Evolutionary conservation across 73 alveolate species (phyloP).

Genomic region (Paramecium sonneborni): DNA sequence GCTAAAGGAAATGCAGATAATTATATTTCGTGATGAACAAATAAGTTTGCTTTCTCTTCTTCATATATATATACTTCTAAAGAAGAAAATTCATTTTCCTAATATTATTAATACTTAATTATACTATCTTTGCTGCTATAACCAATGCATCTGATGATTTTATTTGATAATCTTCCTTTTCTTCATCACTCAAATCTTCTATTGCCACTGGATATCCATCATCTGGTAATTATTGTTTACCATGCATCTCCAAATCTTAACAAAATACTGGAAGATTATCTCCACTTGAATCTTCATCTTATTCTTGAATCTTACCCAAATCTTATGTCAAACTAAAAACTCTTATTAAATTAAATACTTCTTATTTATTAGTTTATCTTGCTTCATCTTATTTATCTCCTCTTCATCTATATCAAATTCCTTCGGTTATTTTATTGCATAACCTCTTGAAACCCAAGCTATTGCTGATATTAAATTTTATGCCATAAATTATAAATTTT

Average conservation of each 20-base stretch:
- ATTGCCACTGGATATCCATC: constrained; percentile 68
- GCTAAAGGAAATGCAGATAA: constrained; percentile 94
- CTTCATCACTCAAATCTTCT: constrained; percentile 83
- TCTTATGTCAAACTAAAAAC: constrained; percentile 49
- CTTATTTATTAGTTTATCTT: constrained; percentile 52
- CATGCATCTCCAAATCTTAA: constrained; percentile 56
- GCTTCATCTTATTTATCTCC: constrained; percentile 54
- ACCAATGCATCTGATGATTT: constrained; percentile 91
- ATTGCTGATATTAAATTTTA: constrained; percentile 55
- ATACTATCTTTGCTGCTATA: constrained; percentile 86
- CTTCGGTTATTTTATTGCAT: constrained; percentile 46
- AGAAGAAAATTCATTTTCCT: constrained; percentile 91
- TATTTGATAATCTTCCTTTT: constrained; percentile 93
- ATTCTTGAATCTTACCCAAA: constrained; percentile 54
- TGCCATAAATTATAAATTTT: constrained; percentile 55
- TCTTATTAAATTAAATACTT: neutral
- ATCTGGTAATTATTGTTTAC: neutral
- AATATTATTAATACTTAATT: neutral
- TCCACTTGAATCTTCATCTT: constrained; percentile 61
- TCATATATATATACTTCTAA: constrained; percentile 95
- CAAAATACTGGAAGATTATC: constrained; percentile 63
- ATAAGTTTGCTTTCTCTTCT: constrained; percentile 89
- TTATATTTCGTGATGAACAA: constrained; percentile 97
- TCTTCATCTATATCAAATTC: constrained; percentile 58
- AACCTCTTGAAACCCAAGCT: constrained; percentile 69